Evolutionary conservation across 1,139 yeast genomes (phyloP).

Genomic region (Kurtzmaniella quercitrusa): DNA sequence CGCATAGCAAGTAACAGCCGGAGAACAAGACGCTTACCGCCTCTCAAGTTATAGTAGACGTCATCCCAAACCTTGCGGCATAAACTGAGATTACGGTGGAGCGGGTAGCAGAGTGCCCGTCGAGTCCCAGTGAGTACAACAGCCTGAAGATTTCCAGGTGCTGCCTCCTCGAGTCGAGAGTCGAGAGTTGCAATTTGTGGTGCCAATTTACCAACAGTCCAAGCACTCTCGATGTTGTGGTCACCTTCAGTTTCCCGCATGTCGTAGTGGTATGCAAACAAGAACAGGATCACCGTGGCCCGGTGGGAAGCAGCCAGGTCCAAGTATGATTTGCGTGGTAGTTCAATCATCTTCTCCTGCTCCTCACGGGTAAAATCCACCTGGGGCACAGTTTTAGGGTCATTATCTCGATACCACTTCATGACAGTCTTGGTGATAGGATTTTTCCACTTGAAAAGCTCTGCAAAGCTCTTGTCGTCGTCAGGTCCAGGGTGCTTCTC

Average conservation of each 20-base stretch:
- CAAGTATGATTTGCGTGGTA: conserved; percentile 63
- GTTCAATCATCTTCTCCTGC: conserved; percentile 58
- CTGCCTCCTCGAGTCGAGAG: conserved; percentile 32
- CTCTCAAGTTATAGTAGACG: conserved; percentile 57
- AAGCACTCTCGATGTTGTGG: conserved; percentile 80
- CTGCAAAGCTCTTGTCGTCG: conserved; percentile 50
- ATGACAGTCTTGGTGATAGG: conserved; percentile 42
- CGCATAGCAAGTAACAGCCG: conserved; percentile 55
- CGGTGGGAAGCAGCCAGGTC: conserved; percentile 45
- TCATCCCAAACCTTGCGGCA: conserved; percentile 68
- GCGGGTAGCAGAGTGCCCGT: conserved; percentile 74
- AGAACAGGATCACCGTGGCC: conserved; percentile 55
- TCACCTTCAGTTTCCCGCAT: conserved; percentile 73
- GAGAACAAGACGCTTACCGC: conserved; percentile 66
- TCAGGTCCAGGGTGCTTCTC: conserved; percentile 49
- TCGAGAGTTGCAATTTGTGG: conserved; percentile 79
- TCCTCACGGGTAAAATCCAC: conserved; percentile 57
- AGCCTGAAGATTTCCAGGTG: conserved; percentile 34
- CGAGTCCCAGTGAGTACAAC: conserved; percentile 59
- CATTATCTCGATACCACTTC: conserved; percentile 43
- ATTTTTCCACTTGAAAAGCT: conserved; percentile 54
- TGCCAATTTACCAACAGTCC: conserved; percentile 84
- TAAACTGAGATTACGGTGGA: conserved; percentile 68
- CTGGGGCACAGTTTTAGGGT: conserved; percentile 21
- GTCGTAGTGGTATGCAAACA: conserved; percentile 76